Evolutionary conservation across 192 early-diverging fungal species (phyloP), one percentile per base, ranked within the genome.

Genomic region (Mortierella antarctica): DNA sequence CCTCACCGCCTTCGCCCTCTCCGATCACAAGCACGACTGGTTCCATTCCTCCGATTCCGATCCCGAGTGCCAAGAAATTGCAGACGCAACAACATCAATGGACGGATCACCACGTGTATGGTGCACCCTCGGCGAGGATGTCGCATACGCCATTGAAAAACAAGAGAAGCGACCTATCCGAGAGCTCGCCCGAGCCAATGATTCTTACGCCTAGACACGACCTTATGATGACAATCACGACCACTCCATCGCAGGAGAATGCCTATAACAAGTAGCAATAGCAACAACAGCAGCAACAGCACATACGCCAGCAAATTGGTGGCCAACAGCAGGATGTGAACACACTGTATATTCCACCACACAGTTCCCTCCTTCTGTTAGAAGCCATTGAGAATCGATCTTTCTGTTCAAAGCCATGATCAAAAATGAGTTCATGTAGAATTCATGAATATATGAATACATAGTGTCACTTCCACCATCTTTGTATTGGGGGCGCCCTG

Each of bases 271-370:
- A 31, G 14, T 39, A 57, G 11, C 51, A 55, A 6, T 20, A 57
- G 49, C 50, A 61, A 18, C 62, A 57, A 39, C 50, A 61, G n/a
- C 62, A 72, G 5, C 70, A 72, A 2, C 54, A 72, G 5, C 31
- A 51, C 15, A 17, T 31, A 31, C 51, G 47, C 2, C 44, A 57
- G 49, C 50, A 61, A 18, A 53, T 1, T 31, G 31, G 31, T 31
- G 31, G 63, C 1, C 70, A 72, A 2, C 54, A 72, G 2, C 31
- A 51, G 50, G 57, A 70, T 41, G 12, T 40, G 15, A 17, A 70
- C 47, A 31, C 52, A 41, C 52, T 62, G 56, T 63, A 63, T 56
- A 63, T 63, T 55, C 53, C 59, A 56, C 70, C 42, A 49, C 60
- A 6, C 70, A 62, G 40, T 63, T 63, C 53, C 46, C 53, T 15